These are phyloP conservation scores for Cytospora piceae DNA, from an alignment of 2,329 filamentous ascomycete species.

Conservation along the genomic window DNA sequence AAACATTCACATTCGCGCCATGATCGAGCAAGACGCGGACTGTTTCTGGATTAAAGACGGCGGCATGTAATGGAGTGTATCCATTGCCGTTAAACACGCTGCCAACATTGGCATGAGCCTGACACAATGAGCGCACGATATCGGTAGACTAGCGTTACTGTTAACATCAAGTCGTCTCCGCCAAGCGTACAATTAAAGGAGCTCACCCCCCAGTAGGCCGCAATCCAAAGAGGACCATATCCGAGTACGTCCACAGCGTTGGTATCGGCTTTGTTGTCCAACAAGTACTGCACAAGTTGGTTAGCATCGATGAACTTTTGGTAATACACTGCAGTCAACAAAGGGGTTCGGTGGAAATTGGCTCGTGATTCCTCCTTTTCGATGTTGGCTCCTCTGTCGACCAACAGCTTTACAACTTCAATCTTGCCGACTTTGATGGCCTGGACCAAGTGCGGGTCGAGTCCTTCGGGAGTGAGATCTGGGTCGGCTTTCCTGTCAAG, in stretches of 20 bases:
- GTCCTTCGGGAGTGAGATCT: neutral
- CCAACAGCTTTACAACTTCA: neutral
- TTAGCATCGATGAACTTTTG: neutral
- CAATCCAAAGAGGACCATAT: constrained; percentile 1
- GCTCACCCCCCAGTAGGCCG: neutral
- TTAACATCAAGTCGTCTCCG: neutral
- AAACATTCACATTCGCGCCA: neutral
- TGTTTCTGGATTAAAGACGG: neutral
- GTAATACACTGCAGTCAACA: neutral
- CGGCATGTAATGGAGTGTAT: neutral
- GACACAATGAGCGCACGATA: neutral
- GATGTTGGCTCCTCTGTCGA: neutral
- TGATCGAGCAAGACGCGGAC: neutral
- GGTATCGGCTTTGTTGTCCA: neutral
- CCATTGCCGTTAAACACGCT: neutral
- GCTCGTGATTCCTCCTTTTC: neutral
- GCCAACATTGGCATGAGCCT: neutral
- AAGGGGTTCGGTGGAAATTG: neutral
- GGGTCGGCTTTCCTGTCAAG: constrained; percentile 8
- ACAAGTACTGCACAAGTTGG: neutral
- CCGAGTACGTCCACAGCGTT: neutral
- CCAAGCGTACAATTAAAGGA: neutral
- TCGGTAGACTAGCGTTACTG: neutral
- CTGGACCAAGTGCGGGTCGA: neutral
- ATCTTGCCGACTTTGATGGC: neutral